phyloP scores from a whole-genome alignment of 2,329 filamentous ascomycete genomes.

The Zopfia rhizophila region DNA sequence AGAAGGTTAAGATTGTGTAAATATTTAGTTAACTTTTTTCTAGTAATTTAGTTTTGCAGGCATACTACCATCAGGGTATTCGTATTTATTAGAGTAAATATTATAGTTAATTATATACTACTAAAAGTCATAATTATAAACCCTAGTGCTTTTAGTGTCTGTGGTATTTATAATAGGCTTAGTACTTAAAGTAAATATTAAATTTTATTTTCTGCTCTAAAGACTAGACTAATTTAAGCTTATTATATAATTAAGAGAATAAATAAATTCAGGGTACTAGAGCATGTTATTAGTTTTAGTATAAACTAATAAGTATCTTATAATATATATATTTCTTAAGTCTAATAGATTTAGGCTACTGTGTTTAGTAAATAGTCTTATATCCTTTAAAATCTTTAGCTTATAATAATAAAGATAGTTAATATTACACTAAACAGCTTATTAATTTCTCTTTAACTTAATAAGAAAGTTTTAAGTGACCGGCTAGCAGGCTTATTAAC shows the following conservation, averaged over 20 bases:
- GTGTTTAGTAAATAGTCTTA: conserved; percentile 25
- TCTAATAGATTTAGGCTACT: conserved; percentile 26
- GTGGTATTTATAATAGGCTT: conserved; percentile 31
- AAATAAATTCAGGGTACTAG: conserved; percentile 25
- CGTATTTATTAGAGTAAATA: conserved; percentile 40
- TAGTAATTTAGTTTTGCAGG: conserved; percentile 44
- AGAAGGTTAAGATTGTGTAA: conserved; percentile 44
- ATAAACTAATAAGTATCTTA: conserved; percentile 7
- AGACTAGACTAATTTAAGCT: conserved; percentile 21
- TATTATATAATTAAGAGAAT: conserved; percentile 18
- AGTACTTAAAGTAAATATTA: conserved; percentile 15
- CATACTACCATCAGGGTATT: conserved; percentile 31
- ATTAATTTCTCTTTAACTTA: conserved; percentile 16
- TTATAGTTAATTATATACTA: conserved; percentile 50
- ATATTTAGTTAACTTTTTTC: conserved; percentile 37
- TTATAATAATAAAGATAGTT: conserved; percentile 17
- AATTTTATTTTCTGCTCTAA: conserved; percentile 14
- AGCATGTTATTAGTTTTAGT: conserved; percentile 14
- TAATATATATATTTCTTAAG: conserved; percentile 23
- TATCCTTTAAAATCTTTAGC: conserved; percentile 22
- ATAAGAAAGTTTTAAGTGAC: conserved; percentile 21
- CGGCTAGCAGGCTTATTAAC: conserved; percentile 18
- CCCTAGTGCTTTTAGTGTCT: conserved; percentile 35
- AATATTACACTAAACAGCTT: conserved; percentile 8
- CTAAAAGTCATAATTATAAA: conserved; percentile 50